phyloP scores from a whole-genome alignment of 2,329 filamentous ascomycete genomes.

The Beauveria pseudobassiana region DNA sequence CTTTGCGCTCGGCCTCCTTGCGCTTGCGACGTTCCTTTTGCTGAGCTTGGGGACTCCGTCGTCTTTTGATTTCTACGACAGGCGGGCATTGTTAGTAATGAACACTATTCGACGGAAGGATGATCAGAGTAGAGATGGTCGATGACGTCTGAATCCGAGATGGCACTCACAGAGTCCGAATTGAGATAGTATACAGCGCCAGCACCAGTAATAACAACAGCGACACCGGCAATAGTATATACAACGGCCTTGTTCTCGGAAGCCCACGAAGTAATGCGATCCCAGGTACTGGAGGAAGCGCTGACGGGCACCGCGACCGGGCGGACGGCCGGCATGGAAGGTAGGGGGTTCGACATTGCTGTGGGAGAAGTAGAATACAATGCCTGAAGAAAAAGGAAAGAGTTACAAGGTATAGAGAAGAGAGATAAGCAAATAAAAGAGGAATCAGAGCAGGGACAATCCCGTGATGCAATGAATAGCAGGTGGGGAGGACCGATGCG shows the following conservation, averaged over 20 bases:
- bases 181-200: slow-evolving; percentile 89
- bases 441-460: background rate
- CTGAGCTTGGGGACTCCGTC: slow-evolving; percentile 61
- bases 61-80: slow-evolving; percentile 34
- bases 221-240: slow-evolving; percentile 93
- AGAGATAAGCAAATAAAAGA: background rate
- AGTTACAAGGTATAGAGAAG: slow-evolving; percentile 16
- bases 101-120: slow-evolving; percentile 7
- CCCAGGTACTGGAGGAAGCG: slow-evolving; percentile 68
- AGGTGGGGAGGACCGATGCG: slow-evolving; percentile 6
- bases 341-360: slow-evolving; percentile 38
- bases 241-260: slow-evolving; percentile 93
- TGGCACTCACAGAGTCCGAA: slow-evolving; percentile 43
- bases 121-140: slow-evolving; percentile 5
- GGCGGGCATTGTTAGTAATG: slow-evolving; percentile 1
- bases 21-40: slow-evolving; percentile 87
- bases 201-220: slow-evolving; percentile 82
- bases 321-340: slow-evolving; percentile 39
- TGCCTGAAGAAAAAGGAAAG: slow-evolving; percentile 17
- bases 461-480: slow-evolving; percentile 10
- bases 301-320: slow-evolving; percentile 39
- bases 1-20: slow-evolving; percentile 66
- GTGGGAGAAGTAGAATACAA: slow-evolving; percentile 16
- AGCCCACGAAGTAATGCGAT: slow-evolving; percentile 84
- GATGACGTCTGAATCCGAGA: background rate